A percentile compares a stretch with the other conserved stretches of the same genome.
These are phyloP conservation scores for Lentinula sp. DNA, from an alignment of 768 basidiomycete genomes.

Conservation along the genomic window DNA sequence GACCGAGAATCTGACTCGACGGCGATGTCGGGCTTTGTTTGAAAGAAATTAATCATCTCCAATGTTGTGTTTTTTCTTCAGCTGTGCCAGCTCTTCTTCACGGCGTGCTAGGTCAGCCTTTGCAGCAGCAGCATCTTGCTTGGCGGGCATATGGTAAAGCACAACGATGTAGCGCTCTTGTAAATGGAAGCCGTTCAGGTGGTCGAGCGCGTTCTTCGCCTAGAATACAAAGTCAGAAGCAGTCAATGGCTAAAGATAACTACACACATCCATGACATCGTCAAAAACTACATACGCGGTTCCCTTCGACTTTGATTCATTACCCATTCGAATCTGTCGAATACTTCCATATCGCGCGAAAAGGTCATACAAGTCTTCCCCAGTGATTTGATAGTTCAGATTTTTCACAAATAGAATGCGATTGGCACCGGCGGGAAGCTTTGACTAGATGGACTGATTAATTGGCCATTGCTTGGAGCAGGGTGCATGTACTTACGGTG, in stretches of 20 bases:
- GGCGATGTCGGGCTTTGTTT: not conserved
- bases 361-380: slow-evolving; percentile 92
- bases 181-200: slow-evolving; percentile 95
- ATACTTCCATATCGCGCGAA: slow-evolving; percentile 98
- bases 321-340: slow-evolving; percentile 91
- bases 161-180: slow-evolving; percentile 98
- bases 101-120: slow-evolving; percentile 89
- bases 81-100: slow-evolving; percentile 82
- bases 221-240: slow-evolving; percentile 24
- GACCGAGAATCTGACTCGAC: not conserved
- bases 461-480: not conserved
- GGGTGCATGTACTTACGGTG: slow-evolving; percentile 37
- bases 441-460: slow-evolving; percentile 41
- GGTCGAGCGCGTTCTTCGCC: slow-evolving; percentile 96
- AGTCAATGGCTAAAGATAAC: not conserved
- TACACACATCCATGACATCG: slow-evolving; percentile 89
- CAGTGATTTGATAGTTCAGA: slow-evolving; percentile 86
- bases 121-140: slow-evolving; percentile 88
- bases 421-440: slow-evolving; percentile 89
- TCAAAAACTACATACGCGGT: slow-evolving; percentile 97
- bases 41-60: slow-evolving; percentile 51
- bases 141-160: slow-evolving; percentile 96
- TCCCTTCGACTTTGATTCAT: slow-evolving; percentile 86
- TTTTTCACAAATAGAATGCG: slow-evolving; percentile 93
- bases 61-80: slow-evolving; percentile 86